These are phyloP conservation scores for Leccinum griseonigrum DNA, from an alignment of 1,284 basidiomycete species.

Conservation along the genomic window DNA sequence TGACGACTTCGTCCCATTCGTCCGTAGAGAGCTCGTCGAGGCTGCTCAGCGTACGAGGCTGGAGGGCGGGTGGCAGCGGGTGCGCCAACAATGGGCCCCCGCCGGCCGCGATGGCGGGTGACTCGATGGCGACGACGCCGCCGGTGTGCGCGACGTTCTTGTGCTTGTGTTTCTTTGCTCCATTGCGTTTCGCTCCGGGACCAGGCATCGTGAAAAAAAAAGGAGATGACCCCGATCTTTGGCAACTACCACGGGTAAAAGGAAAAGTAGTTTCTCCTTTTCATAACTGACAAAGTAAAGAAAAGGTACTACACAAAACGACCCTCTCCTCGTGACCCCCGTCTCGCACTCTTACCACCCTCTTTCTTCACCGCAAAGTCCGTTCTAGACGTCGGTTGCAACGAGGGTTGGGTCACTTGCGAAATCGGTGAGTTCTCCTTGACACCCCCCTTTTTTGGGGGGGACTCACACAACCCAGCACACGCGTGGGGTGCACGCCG, in stretches of 20 bases:
- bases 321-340: conserved; percentile 53
- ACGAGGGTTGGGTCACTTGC: conserved; percentile 79
- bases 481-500: conserved; percentile 57
- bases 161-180: conserved; percentile 23
- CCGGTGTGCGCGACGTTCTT: conserved; percentile 2
- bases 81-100: background rate
- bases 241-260: conserved; percentile 66
- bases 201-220: conserved; percentile 30
- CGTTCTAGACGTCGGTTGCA: conserved; percentile 81
- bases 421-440: conserved; percentile 61
- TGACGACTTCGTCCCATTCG: conserved; percentile 48
- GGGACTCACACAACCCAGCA: conserved; percentile 40
- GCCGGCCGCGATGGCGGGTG: background rate
- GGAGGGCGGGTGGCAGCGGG: conserved; percentile 14
- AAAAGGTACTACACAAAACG: conserved; percentile 72
- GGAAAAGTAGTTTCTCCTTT: too few relatives aligned
- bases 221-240: conserved; percentile 31
- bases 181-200: conserved; percentile 26
- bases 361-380: conserved; percentile 50
- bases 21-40: conserved; percentile 33
- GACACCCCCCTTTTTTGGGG: background rate
- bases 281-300: too few relatives aligned
- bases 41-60: conserved; percentile 9
- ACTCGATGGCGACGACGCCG: background rate
- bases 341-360: conserved; percentile 57